phyloP scores from a whole-genome alignment of 1,284 basidiomycete species.

The Chalciporus sp. region DNA sequence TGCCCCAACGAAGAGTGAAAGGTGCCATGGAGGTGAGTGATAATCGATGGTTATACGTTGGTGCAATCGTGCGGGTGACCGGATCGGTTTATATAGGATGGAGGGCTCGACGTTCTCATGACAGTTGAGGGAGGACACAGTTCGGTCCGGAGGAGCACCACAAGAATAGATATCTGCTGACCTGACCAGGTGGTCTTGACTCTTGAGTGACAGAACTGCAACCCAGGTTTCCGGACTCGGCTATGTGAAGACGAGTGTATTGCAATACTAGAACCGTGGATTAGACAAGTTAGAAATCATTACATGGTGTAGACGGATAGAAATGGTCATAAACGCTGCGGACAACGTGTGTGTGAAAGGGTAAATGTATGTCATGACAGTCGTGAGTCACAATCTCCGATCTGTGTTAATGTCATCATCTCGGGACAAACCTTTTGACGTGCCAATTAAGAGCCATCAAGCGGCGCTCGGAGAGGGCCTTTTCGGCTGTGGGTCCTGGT shows the following conservation, averaged over 20 bases:
- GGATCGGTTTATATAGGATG: constrained; percentile 1
- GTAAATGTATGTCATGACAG: too few species aligned
- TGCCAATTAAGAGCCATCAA: constrained; percentile 18
- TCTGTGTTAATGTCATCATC: neutral
- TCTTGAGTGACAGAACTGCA: neutral
- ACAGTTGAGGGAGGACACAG: neutral
- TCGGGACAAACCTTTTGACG: neutral
- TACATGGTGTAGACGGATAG: constrained; percentile 6
- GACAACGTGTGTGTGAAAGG: neutral
- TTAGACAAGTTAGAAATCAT: neutral
- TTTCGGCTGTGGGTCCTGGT: constrained; percentile 19
- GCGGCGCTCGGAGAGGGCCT: constrained; percentile 2
- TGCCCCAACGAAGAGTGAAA: constrained; percentile 44
- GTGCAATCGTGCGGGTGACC: too few species aligned
- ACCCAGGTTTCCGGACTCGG: neutral
- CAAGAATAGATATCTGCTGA: constrained; percentile 7
- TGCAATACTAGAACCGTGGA: constrained; percentile 4
- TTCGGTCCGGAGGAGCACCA: neutral
- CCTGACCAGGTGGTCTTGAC: neutral
- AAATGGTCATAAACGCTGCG: neutral
- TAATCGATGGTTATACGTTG: neutral
- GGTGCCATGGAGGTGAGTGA: constrained; percentile 18
- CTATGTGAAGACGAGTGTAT: neutral
- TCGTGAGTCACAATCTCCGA: neutral
- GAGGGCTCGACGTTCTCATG: constrained; percentile 1